Evolutionary conservation across 2,329 filamentous ascomycete species (phyloP), one percentile per base, ranked within the genome.

Genomic region (Anisogramma anomala): DNA sequence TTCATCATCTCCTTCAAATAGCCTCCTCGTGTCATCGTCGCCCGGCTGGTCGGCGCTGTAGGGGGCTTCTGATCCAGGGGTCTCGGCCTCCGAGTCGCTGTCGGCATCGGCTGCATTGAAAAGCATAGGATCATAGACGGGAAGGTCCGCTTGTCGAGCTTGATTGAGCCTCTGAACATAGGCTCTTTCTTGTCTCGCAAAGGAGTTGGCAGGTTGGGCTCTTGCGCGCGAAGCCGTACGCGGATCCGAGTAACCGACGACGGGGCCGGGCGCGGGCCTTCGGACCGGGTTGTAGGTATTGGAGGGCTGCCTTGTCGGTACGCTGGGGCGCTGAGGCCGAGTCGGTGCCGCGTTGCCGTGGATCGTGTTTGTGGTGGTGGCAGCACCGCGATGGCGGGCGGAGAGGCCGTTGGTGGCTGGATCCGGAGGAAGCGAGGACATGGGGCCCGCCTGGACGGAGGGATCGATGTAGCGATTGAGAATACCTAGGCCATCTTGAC

Each of bases 21-120:
- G 78, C 56, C 94, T 79, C 14, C 85, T 89, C 58, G 95, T 88
- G 52, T 93, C 84, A 55, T 95, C 88, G 13, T 79, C 87, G 20
- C 31, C 38, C 9, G 19, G 8, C 43, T 95, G 39, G 11, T 48
- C 46, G 17, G 36, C 32, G 23, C 28, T 88, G 53, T 82, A 85
- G 19, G 84, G 83, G 1, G 79, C 76, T 50, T 93, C 88, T 0
- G 85, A 86, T 0, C 82, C 83, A 0, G 88, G 87, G 0, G 86
- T 94, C 55, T 94, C 88, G 23, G 91, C 88, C 52, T 95, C 91
- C 1, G 83, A 81, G 51, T 94, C 87, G 6, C 86, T 87, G 49
- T 91, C 87, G 32, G 60, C 64, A 48, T 82, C 81, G 45, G 32
- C 33, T 17, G 45, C 30, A 26, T 17, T 43, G 36, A 47, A 44